Evolutionary conservation across 2,329 filamentous ascomycete species (phyloP).

Genomic region (Fusarium poae): DNA sequence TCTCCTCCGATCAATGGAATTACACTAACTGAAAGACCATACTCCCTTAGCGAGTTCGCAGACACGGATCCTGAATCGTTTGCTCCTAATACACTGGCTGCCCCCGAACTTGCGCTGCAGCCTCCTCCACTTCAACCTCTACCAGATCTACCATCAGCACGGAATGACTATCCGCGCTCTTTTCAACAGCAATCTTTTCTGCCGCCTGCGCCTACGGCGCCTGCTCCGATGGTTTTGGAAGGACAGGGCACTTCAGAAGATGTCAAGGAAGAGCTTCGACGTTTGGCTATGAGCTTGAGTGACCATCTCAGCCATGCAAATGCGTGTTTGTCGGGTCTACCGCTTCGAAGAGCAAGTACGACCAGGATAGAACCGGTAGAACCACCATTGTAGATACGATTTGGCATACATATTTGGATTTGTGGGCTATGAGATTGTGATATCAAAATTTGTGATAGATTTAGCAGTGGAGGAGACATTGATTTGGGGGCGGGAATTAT

Average conservation of each 20-base stretch:
- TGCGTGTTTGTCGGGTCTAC: slow-evolving; percentile 59
- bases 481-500: slow-evolving; percentile 3
- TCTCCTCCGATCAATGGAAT: slow-evolving; percentile 34
- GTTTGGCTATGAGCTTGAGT: slow-evolving; percentile 63
- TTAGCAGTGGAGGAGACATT: slow-evolving; percentile 1
- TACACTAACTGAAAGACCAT: slow-evolving; percentile 49
- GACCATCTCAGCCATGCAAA: slow-evolving; percentile 64
- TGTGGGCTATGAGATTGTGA: background rate
- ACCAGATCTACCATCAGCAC: slow-evolving; percentile 35
- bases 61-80: slow-evolving; percentile 57
- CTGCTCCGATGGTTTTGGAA: slow-evolving; percentile 66
- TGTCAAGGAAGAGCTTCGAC: slow-evolving; percentile 64
- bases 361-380: slow-evolving; percentile 49
- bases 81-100: slow-evolving; percentile 51
- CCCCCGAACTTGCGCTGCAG: slow-evolving; percentile 42
- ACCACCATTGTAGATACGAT: slow-evolving; percentile 24
- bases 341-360: slow-evolving; percentile 53
- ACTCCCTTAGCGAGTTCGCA: slow-evolving; percentile 58
- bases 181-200: slow-evolving; percentile 37
- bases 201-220: slow-evolving; percentile 59
- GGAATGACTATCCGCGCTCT: slow-evolving; percentile 35
- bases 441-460: background rate
- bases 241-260: slow-evolving; percentile 65
- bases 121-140: slow-evolving; percentile 43
- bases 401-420: background rate